phyloP scores from a whole-genome alignment of 768 basidiomycete genomes.

The Pisolithus microcarpus region DNA sequence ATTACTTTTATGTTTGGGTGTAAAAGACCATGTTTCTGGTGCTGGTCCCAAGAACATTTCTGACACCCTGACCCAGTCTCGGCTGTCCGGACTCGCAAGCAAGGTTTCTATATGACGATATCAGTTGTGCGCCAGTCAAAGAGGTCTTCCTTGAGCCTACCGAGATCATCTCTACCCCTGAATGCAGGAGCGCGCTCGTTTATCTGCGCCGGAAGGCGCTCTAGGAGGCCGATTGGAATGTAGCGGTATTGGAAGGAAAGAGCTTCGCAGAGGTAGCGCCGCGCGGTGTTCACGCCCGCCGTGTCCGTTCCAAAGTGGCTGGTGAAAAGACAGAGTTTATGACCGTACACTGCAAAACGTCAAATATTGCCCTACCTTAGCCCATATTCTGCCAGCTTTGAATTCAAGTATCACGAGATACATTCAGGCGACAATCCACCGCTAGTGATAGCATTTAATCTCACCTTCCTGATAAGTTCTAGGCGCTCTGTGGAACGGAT shows the following conservation, averaged over 20 bases:
- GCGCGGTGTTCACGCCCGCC: slow-evolving; percentile 81
- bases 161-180: slow-evolving; percentile 80
- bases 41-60: slow-evolving; percentile 92
- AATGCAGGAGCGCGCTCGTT: slow-evolving; percentile 91
- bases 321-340: not conserved
- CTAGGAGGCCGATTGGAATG: slow-evolving; percentile 87
- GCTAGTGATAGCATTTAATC: slow-evolving; percentile 8
- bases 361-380: slow-evolving; percentile 45
- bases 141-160: slow-evolving; percentile 35
- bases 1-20: slow-evolving; percentile 94
- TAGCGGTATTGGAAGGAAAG: slow-evolving; percentile 97
- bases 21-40: slow-evolving; percentile 78
- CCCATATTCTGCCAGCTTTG: slow-evolving; percentile 80
- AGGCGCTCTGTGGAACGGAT: slow-evolving; percentile 80
- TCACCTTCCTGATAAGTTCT: slow-evolving; percentile 68
- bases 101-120: slow-evolving; percentile 57
- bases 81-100: slow-evolving; percentile 68
- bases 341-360: not conserved
- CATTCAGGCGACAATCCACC: not conserved
- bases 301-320: slow-evolving; percentile 86
- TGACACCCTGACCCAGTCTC: slow-evolving; percentile 88
- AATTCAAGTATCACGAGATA: not conserved
- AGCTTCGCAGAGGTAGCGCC: slow-evolving; percentile 91
- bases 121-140: not conserved
- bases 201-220: slow-evolving; percentile 68